Conservation (phyloP, 805 yeast genomes). For the Helenozyma baotianmanensis region DNA sequence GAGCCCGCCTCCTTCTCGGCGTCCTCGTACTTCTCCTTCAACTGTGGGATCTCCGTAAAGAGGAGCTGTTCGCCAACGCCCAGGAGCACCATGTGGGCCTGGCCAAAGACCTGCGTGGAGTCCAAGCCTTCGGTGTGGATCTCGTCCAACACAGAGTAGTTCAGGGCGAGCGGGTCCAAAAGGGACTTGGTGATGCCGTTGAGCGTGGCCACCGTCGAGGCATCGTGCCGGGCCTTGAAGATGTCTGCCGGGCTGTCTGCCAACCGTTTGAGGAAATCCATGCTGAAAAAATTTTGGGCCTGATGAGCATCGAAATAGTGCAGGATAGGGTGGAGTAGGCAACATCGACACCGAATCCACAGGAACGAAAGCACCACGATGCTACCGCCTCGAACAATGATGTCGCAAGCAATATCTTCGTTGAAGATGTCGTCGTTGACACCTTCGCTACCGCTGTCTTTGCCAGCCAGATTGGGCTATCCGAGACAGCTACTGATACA, state of each 20-base stretch:
- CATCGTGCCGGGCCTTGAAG: constrained; percentile 8
- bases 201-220: constrained; percentile 15
- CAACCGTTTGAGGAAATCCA: constrained; percentile 12
- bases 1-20: constrained; percentile 3
- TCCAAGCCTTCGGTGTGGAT: constrained; percentile 82
- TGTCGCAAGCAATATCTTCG: no score
- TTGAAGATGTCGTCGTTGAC: no score
- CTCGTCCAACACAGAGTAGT: constrained; percentile 69
- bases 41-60: constrained; percentile 49
- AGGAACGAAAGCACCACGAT: no score
- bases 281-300: constrained; percentile 1
- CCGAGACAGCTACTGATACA: no score
- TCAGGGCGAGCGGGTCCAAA: constrained; percentile 55
- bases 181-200: constrained; percentile 41
- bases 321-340: no score
- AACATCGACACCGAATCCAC: no score
- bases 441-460: no score
- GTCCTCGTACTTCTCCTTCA: constrained; percentile 30
- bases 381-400: no score
- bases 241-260: constrained; percentile 12
- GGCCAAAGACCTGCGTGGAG: constrained; percentile 91
- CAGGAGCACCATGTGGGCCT: constrained; percentile 79
- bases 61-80: constrained; percentile 64
- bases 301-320: constrained; percentile 15
- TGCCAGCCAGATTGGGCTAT: no score